Conservation (phyloP, 1,284 basidiomycete genomes). For the Fomitopsis schrenkii region DNA sequence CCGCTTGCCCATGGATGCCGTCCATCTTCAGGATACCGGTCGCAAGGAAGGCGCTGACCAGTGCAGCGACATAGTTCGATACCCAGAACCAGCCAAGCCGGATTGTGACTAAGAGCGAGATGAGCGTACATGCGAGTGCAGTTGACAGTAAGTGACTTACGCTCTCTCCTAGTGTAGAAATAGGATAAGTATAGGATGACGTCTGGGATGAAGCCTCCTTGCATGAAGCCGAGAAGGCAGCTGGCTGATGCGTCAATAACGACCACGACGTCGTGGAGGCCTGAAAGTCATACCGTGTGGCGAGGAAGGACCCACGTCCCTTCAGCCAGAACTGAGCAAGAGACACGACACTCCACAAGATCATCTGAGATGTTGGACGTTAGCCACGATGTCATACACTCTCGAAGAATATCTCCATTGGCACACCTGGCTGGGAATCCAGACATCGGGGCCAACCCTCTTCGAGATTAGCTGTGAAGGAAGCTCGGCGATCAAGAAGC, state of each 20-base stretch:
- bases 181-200: constrained; percentile 67
- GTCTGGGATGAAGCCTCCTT: constrained; percentile 65
- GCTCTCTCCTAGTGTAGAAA: constrained; percentile 65
- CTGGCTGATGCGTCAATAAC: constrained; percentile 12
- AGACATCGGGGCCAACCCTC: constrained; percentile 64
- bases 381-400: constrained; percentile 3
- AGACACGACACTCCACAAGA: constrained; percentile 54
- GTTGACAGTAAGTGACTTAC: constrained; percentile 10
- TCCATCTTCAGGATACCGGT: constrained; percentile 61
- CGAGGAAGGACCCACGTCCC: constrained; percentile 51
- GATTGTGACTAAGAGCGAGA: constrained; percentile 40
- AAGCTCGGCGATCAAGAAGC: constrained; percentile 60
- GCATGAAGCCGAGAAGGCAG: constrained; percentile 40
- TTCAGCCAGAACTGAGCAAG: constrained; percentile 61
- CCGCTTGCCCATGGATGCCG: constrained; percentile 49
- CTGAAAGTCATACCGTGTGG: constrained; percentile 28
- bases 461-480: constrained; percentile 75
- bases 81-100: constrained; percentile 70
- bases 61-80: constrained; percentile 47
- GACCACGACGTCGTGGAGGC: constrained; percentile 32
- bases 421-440: constrained; percentile 65
- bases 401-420: not conserved
- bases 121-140: not conserved
- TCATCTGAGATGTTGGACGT: constrained; percentile 33
- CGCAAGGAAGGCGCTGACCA: constrained; percentile 59